Conservation (phyloP, 2,329 filamentous ascomycete genomes). For the Alternaria sp. region DNA sequence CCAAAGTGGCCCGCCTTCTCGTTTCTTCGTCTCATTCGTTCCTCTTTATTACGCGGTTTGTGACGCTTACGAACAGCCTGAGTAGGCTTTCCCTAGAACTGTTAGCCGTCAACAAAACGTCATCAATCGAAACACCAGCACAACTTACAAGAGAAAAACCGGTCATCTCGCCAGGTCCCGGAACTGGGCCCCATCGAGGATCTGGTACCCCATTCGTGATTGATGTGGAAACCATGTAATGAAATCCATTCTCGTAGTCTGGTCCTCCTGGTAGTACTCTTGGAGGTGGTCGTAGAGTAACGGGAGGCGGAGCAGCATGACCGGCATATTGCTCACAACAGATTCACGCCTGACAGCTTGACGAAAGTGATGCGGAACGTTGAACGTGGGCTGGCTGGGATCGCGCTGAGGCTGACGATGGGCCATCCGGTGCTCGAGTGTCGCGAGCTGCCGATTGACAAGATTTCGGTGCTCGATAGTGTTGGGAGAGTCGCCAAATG, state of each 20-base stretch:
- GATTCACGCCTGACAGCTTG: not conserved
- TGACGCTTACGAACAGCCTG: not conserved
- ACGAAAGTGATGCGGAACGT: not conserved
- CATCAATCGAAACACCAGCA: not conserved
- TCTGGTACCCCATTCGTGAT: not conserved
- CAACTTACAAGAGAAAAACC: not conserved
- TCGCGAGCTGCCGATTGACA: slow-evolving; percentile 7
- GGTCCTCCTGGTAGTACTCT: not conserved
- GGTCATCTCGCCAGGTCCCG: not conserved
- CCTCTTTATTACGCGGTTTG: not conserved
- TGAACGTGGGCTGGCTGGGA: not conserved
- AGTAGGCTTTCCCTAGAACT: not conserved
- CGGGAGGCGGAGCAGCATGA: not conserved
- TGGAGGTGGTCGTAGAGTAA: not conserved
- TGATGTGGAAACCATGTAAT: not conserved
- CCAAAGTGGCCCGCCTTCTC: not conserved
- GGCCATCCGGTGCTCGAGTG: not conserved
- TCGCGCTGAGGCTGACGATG: not conserved
- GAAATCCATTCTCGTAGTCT: not conserved
- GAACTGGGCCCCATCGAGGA: not conserved
- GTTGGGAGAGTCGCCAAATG: not conserved
- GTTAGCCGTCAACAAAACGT: not conserved
- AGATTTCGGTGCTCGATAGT: slow-evolving; percentile 7
- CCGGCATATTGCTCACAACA: not conserved
- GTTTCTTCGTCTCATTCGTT: not conserved